These are phyloP conservation scores for Penicillium sumatraense DNA, from an alignment of 2,329 filamentous ascomycete species.

Conservation along the genomic window DNA sequence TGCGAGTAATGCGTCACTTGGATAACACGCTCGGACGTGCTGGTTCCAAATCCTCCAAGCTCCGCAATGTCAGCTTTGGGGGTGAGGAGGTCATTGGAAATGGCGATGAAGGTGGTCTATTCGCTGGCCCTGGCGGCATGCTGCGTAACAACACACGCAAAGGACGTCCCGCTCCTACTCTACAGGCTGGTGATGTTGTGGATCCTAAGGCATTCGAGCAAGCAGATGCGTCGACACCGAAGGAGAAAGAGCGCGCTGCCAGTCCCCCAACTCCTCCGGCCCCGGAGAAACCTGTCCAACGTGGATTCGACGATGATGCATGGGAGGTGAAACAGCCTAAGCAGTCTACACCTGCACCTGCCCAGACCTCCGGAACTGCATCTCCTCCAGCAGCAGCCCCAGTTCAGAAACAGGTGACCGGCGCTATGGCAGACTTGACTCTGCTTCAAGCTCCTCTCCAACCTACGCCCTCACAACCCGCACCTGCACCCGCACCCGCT, in stretches of 20 bases:
- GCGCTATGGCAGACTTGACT: conserved; percentile 72
- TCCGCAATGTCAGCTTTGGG: conserved; percentile 58
- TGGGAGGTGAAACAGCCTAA: conserved; percentile 92
- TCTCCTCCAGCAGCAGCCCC: conserved; percentile 38
- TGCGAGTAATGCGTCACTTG: conserved; percentile 89
- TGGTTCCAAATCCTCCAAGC: conserved; percentile 58
- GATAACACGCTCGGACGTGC: conserved; percentile 78
- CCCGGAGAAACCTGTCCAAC: conserved; percentile 53
- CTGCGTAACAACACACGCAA: conserved; percentile 95
- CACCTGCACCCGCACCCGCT: conserved; percentile 55
- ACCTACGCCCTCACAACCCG: conserved; percentile 53
- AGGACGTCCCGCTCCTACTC: conserved; percentile 82
- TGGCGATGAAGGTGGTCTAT: conserved; percentile 74
- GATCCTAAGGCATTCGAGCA: conserved; percentile 83
- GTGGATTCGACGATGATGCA: conserved; percentile 92
- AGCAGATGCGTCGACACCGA: conserved; percentile 56
- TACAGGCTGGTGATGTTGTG: conserved; percentile 82
- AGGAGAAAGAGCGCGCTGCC: conserved; percentile 40
- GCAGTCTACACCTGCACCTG: conserved; percentile 49
- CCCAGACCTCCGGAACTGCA: conserved; percentile 31
- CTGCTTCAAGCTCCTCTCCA: conserved; percentile 64
- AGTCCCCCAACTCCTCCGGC: conserved; percentile 56
- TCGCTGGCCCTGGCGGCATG: conserved; percentile 89
- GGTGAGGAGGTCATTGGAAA: conserved; percentile 58
- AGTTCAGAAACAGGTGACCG: conserved; percentile 58